A percentile compares a stretch with the other conserved stretches of the same genome.
Evolutionary conservation across 2,329 filamentous ascomycete genomes (phyloP).

Genomic region (Cadophora malorum): DNA sequence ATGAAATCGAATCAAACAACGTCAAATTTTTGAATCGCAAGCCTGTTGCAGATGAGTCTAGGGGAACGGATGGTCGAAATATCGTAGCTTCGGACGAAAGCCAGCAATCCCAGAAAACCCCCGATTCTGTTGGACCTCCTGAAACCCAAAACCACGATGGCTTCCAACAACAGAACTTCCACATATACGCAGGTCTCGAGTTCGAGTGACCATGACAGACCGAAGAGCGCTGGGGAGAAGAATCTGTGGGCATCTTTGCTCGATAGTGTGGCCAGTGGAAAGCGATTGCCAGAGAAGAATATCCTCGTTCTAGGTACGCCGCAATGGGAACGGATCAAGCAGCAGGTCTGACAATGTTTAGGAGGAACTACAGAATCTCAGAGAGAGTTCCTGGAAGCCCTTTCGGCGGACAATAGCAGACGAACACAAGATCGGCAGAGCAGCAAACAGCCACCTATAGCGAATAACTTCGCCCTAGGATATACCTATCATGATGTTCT

Average conservation of each 20-base stretch:
- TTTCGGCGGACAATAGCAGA: slow-evolving; percentile 51
- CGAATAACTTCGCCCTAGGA: slow-evolving; percentile 89
- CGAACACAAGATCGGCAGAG: slow-evolving; percentile 57
- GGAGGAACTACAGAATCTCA: slow-evolving; percentile 84
- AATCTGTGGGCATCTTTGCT: slow-evolving; percentile 96
- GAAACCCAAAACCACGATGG: slow-evolving; percentile 38
- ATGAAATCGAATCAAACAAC: slow-evolving; percentile 11
- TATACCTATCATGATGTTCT: slow-evolving; percentile 96
- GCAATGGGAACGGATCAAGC: slow-evolving; percentile 1
- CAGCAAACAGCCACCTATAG: slow-evolving; percentile 75
- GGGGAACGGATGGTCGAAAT: slow-evolving; percentile 9
- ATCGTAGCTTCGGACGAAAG: slow-evolving; percentile 21
- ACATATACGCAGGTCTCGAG: slow-evolving; percentile 61
- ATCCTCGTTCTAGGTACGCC: slow-evolving; percentile 79
- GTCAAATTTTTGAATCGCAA: neutral
- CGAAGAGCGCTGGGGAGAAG: slow-evolving; percentile 71
- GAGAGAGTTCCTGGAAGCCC: slow-evolving; percentile 77
- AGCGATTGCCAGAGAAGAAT: slow-evolving; percentile 90
- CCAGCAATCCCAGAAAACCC: slow-evolving; percentile 16
- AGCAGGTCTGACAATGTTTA: slow-evolving; percentile 48
- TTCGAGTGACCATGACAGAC: slow-evolving; percentile 58
- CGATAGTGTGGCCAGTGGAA: slow-evolving; percentile 87
- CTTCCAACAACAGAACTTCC: slow-evolving; percentile 43
- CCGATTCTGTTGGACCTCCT: slow-evolving; percentile 30
- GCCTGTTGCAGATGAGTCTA: slow-evolving; percentile 14